Evolutionary conservation across 83 land plant species (phyloP).

Genomic region (Diphasiastrum complanatum): DNA sequence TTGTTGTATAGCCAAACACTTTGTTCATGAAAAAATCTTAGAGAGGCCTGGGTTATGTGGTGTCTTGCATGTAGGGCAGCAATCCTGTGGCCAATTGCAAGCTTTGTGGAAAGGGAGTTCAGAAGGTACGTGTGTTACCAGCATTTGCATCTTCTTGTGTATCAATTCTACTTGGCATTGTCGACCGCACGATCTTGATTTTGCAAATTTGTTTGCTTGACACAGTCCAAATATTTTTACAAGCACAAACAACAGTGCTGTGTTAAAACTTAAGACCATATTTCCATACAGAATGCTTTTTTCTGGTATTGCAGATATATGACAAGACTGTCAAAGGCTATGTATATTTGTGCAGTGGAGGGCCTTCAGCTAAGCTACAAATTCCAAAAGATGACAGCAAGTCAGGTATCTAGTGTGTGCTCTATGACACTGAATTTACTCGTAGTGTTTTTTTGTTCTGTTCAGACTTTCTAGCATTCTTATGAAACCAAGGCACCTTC

Average conservation of each 20-base stretch:
- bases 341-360: conserved; percentile 29
- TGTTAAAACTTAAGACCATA: neutral
- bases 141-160: neutral
- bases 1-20: neutral
- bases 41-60: neutral
- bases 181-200: neutral
- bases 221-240: neutral
- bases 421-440: neutral
- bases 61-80: conserved; percentile 26
- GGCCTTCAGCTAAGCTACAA: conserved; percentile 31
- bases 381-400: conserved; percentile 37
- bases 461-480: neutral
- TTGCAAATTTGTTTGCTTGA: neutral
- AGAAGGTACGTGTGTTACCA: conserved; percentile 15
- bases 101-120: conserved; percentile 34
- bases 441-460: neutral
- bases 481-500: neutral
- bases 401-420: conserved; percentile 12
- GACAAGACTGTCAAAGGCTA: conserved; percentile 36
- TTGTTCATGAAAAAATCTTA: neutral
- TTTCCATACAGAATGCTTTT: neutral
- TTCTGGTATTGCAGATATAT: conserved; percentile 18
- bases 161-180: neutral
- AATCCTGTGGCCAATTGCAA: conserved; percentile 37
- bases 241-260: neutral